These are phyloP conservation scores for Pseudocercospora eumusae DNA, from an alignment of 2,329 filamentous ascomycete genomes.

Conservation along the genomic window DNA sequence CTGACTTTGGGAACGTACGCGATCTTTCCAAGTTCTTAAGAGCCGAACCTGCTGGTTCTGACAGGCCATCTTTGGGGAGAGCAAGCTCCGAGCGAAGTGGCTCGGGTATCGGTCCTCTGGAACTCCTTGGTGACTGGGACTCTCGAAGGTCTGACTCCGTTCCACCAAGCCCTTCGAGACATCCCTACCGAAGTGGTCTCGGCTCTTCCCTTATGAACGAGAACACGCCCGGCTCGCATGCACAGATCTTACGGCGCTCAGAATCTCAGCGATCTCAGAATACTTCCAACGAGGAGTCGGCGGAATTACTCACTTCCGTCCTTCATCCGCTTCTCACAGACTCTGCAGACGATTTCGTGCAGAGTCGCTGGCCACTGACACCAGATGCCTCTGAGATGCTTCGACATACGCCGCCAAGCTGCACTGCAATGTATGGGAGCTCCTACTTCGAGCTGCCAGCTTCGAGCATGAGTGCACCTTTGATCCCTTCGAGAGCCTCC, in stretches of 20 bases:
- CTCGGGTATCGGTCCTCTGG: constrained; percentile 7
- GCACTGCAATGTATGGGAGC: not conserved
- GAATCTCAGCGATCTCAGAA: not conserved
- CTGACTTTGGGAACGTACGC: constrained; percentile 16
- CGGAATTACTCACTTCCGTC: constrained; percentile 5
- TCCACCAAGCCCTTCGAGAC: constrained; percentile 12
- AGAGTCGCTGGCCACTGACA: constrained; percentile 9
- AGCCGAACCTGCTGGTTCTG: constrained; percentile 2
- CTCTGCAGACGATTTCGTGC: not conserved
- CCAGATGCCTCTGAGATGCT: constrained; percentile 6
- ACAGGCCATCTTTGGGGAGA: not conserved
- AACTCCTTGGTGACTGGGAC: constrained; percentile 12
- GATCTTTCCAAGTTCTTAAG: constrained; percentile 14
- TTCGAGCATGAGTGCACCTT: not conserved
- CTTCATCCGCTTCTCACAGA: not conserved
- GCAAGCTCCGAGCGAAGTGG: not conserved
- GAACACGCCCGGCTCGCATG: constrained; percentile 1
- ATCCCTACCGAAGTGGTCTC: constrained; percentile 20
- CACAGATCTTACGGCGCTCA: constrained; percentile 3
- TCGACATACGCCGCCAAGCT: not conserved
- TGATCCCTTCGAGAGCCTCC: not conserved
- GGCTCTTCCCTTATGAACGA: constrained; percentile 11
- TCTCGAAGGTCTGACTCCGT: constrained; percentile 7
- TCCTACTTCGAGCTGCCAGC: not conserved
- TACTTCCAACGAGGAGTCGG: not conserved